phyloP scores from a whole-genome alignment of 371 early-diverging fungal species.

The Fennellomyces sp. region DNA sequence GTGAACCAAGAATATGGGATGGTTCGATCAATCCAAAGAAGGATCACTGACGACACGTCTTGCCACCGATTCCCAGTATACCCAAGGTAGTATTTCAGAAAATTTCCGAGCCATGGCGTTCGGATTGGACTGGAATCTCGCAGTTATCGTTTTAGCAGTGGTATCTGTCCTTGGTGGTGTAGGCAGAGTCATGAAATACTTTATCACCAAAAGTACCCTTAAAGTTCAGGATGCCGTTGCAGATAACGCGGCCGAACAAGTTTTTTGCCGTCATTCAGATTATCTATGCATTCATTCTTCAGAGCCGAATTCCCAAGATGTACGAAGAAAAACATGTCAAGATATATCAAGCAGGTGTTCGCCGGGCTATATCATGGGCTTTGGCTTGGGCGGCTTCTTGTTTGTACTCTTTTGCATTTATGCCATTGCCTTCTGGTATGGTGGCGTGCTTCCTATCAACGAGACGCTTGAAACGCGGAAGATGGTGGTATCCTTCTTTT shows the following conservation, averaged over 20 bases:
- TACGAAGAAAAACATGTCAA: slow-evolving; percentile 53
- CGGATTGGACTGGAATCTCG: slow-evolving; percentile 77
- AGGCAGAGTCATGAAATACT: slow-evolving; percentile 62
- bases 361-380: slow-evolving; percentile 40
- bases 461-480: slow-evolving; percentile 10
- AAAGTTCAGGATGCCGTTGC: slow-evolving; percentile 67
- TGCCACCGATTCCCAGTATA: slow-evolving; percentile 64
- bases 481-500: slow-evolving; percentile 68
- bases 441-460: slow-evolving; percentile 50
- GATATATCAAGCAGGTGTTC: slow-evolving; percentile 52
- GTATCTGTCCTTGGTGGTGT: slow-evolving; percentile 51
- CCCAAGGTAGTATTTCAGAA: slow-evolving; percentile 79
- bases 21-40: too few species aligned
- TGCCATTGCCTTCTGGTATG: slow-evolving; percentile 74
- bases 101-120: slow-evolving; percentile 82
- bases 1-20: too few species aligned
- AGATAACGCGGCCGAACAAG: slow-evolving; percentile 83
- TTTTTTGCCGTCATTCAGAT: slow-evolving; percentile 78
- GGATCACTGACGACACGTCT: slow-evolving; percentile 71
- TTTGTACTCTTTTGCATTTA: slow-evolving; percentile 60
- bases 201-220: slow-evolving; percentile 51
- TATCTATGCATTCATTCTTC: slow-evolving; percentile 75
- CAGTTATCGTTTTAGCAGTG: slow-evolving; percentile 64
- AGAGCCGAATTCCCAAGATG: slow-evolving; percentile 57
- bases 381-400: slow-evolving; percentile 57